A percentile compares a stretch with the other conserved stretches of the same genome.
Conservation (phyloP, 768 basidiomycete genomes). For the Pisolithus marmoratus region DNA sequence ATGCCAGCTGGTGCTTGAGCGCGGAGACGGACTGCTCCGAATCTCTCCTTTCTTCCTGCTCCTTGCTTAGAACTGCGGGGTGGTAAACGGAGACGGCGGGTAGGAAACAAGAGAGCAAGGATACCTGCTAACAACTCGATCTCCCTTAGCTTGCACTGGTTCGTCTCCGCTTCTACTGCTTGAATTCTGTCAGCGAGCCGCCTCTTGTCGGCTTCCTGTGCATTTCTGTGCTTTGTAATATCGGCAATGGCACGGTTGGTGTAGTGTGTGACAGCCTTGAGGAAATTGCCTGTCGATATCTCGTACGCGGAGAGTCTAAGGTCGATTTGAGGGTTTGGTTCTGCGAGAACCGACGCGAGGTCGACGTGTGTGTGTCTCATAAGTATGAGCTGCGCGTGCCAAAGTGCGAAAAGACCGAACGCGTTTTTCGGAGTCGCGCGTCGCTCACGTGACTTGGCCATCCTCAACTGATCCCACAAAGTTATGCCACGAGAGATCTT, state of each 20-base stretch:
- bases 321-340: constrained; percentile 57
- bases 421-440: constrained; percentile 6
- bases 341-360: constrained; percentile 49
- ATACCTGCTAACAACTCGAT: constrained; percentile 74
- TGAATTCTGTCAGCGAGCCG: constrained; percentile 55
- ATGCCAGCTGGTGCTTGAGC: constrained; percentile 60
- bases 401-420: not conserved
- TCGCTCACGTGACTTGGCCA: constrained; percentile 17
- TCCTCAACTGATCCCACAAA: not conserved
- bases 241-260: constrained; percentile 64
- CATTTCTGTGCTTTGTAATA: constrained; percentile 61
- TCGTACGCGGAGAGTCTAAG: constrained; percentile 58
- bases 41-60: constrained; percentile 69
- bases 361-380: constrained; percentile 49
- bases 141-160: constrained; percentile 71
- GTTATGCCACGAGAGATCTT: not conserved
- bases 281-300: constrained; percentile 62
- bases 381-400: not conserved
- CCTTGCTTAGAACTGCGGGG: constrained; percentile 52
- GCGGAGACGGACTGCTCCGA: constrained; percentile 55
- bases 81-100: not conserved
- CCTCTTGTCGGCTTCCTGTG: constrained; percentile 59
- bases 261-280: constrained; percentile 67
- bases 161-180: constrained; percentile 62
- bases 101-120: constrained; percentile 16